phyloP scores from a whole-genome alignment of 805 yeast genomes.

The Nakazawaea wyomingensis region DNA sequence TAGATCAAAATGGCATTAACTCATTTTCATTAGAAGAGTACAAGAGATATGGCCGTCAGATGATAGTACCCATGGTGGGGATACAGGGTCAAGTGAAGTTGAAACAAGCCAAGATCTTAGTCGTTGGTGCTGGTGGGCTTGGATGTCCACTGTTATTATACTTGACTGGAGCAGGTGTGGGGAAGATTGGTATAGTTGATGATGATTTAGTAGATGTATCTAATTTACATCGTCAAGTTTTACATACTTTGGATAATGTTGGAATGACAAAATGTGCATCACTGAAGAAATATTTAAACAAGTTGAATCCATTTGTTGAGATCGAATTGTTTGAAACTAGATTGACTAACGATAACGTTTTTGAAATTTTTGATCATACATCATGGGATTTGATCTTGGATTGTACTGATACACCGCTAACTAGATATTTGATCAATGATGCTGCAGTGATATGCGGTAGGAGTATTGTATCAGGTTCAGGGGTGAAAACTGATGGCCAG shows the following conservation, averaged over 20 bases:
- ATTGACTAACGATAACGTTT: slow-evolving; percentile 52
- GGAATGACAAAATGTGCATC: slow-evolving; percentile 75
- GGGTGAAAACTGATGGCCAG: slow-evolving; percentile 89
- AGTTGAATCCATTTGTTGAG: slow-evolving; percentile 64
- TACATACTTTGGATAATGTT: slow-evolving; percentile 63
- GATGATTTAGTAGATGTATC: slow-evolving; percentile 79
- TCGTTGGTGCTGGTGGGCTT: slow-evolving; percentile 95
- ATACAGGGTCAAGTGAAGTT: slow-evolving; percentile 51
- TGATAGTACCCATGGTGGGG: slow-evolving; percentile 84
- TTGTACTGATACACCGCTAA: slow-evolving; percentile 90
- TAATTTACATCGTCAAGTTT: slow-evolving; percentile 83
- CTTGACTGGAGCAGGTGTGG: slow-evolving; percentile 84
- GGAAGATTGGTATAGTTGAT: slow-evolving; percentile 80
- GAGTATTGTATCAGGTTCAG: slow-evolving; percentile 88
- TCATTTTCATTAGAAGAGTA: slow-evolving; percentile 57
- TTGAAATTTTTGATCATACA: slow-evolving; percentile 43
- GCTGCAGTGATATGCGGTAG: slow-evolving; percentile 62
- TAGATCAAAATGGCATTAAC: slow-evolving; percentile 5
- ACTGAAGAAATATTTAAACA: slow-evolving; percentile 51
- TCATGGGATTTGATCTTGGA: slow-evolving; percentile 76
- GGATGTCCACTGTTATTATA: slow-evolving; percentile 91
- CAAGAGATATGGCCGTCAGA: slow-evolving; percentile 85
- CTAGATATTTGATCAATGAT: slow-evolving; percentile 84
- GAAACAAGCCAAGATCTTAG: slow-evolving; percentile 55
- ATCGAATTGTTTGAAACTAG: slow-evolving; percentile 48